A percentile compares a stretch with the other conserved stretches of the same genome.
Conservation (phyloP, 306 rosid species). For the Macrotyloma uniflorum region DNA sequence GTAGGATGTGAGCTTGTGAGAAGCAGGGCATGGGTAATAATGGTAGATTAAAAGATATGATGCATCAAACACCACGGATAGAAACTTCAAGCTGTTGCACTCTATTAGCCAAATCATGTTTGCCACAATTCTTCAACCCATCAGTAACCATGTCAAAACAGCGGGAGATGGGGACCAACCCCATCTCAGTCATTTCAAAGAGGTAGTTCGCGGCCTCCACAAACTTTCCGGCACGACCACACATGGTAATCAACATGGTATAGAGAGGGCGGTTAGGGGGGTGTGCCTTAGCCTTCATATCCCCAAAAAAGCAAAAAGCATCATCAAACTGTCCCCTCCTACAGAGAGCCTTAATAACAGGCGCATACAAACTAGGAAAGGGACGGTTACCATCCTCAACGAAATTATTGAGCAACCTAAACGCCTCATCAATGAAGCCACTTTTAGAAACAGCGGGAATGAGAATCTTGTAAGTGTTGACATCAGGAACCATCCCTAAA, state of each 20-base stretch:
- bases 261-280: conserved; percentile 91
- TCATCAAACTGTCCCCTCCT: conserved; percentile 86
- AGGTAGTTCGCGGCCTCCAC: conserved; percentile 82
- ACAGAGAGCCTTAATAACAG: conserved; percentile 76
- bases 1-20: neutral
- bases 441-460: conserved; percentile 67
- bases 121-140: conserved; percentile 89
- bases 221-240: conserved; percentile 81
- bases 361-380: conserved; percentile 82
- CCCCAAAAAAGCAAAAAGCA: conserved; percentile 85
- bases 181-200: conserved; percentile 83
- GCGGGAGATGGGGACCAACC: conserved; percentile 74
- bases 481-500: conserved; percentile 73
- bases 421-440: conserved; percentile 73
- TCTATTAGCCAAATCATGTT: conserved; percentile 81
- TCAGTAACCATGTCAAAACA: conserved; percentile 89
- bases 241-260: conserved; percentile 88
- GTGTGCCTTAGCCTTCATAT: conserved; percentile 90
- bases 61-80: conserved; percentile 49
- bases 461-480: conserved; percentile 75
- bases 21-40: neutral
- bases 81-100: conserved; percentile 77
- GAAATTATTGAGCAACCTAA: conserved; percentile 63
- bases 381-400: conserved; percentile 75
- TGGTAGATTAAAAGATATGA: neutral